A percentile compares a stretch with the other conserved stretches of the same genome.
Evolutionary conservation across 148 eudicot genomes (phyloP).

Genomic region (Agrostemma githago): DNA sequence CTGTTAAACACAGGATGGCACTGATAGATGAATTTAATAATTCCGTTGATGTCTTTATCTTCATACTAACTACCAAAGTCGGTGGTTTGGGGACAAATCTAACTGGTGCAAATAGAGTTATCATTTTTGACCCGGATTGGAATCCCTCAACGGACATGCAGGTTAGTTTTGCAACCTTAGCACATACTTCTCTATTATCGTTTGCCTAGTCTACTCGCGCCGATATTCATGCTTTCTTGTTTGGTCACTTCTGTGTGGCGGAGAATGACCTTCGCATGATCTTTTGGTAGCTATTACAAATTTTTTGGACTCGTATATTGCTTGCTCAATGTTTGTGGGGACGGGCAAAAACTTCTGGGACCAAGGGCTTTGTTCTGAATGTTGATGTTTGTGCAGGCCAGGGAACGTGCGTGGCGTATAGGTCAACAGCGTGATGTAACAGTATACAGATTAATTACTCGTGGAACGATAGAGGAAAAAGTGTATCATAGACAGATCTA

Average conservation of each 20-base stretch:
- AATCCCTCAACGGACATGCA: constrained; percentile 98
- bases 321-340: neutral
- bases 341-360: neutral
- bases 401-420: constrained; percentile 99
- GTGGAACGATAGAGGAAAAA: constrained; percentile 98
- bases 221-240: neutral
- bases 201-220: neutral
- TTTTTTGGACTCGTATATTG: neutral
- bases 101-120: constrained; percentile 93
- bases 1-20: constrained; percentile 82
- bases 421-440: constrained; percentile 92
- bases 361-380: neutral
- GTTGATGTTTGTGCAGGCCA: constrained; percentile 54
- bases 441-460: constrained; percentile 81
- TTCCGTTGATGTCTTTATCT: constrained; percentile 65
- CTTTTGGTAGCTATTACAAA: neutral
- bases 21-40: constrained; percentile 93
- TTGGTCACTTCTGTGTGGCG: neutral
- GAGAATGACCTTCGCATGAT: neutral
- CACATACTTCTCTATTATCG: neutral
- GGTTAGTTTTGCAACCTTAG: constrained; percentile 36
- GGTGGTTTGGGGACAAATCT: constrained; percentile 98
- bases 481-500: constrained; percentile 97
- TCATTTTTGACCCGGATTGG: constrained; percentile 99
- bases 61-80: constrained; percentile 87